Evolutionary conservation across 2,329 filamentous ascomycete species (phyloP).

Genomic region (Epichloe scottii): DNA sequence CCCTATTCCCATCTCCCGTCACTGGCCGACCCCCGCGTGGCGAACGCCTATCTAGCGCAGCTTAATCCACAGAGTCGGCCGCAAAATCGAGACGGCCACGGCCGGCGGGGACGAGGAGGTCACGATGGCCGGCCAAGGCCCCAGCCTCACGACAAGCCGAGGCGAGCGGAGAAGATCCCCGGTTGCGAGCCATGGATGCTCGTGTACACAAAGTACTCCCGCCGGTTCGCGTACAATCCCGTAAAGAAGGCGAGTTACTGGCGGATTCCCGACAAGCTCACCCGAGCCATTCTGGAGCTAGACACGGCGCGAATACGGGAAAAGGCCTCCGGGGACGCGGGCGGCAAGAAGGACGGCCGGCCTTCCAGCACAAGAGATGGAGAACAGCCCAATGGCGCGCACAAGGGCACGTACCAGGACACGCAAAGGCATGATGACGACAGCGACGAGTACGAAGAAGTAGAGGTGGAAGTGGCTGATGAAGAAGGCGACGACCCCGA

Average conservation of each 20-base stretch:
- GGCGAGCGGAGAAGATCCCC: conserved; percentile 66
- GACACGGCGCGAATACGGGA: conserved; percentile 60
- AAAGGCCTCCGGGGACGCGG: conserved; percentile 29
- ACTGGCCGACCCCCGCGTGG: conserved; percentile 42
- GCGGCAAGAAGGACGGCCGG: conserved; percentile 1
- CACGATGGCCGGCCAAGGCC: conserved; percentile 48
- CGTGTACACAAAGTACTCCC: conserved; percentile 81
- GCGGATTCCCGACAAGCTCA: conserved; percentile 82
- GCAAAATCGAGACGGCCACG: conserved; percentile 19
- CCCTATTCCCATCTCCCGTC: conserved; percentile 19
- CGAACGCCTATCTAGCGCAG: conserved; percentile 49
- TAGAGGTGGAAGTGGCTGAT: conserved; percentile 44
- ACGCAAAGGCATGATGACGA: conserved; percentile 29
- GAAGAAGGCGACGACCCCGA: conserved; percentile 34
- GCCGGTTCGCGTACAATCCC: conserved; percentile 83
- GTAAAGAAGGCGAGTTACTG: conserved; percentile 83
- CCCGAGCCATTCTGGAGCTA: conserved; percentile 60
- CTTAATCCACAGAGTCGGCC: conserved; percentile 30
- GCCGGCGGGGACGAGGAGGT: conserved; percentile 26
- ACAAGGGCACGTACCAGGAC: conserved; percentile 10
- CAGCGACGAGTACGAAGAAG: conserved; percentile 65
- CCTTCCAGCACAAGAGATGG: not conserved
- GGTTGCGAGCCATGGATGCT: conserved; percentile 78
- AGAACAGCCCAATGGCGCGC: not conserved
- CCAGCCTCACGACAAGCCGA: conserved; percentile 70